These are phyloP conservation scores for Noccaea caerulescens DNA, from an alignment of 345 rosid species.

Conservation along the genomic window DNA sequence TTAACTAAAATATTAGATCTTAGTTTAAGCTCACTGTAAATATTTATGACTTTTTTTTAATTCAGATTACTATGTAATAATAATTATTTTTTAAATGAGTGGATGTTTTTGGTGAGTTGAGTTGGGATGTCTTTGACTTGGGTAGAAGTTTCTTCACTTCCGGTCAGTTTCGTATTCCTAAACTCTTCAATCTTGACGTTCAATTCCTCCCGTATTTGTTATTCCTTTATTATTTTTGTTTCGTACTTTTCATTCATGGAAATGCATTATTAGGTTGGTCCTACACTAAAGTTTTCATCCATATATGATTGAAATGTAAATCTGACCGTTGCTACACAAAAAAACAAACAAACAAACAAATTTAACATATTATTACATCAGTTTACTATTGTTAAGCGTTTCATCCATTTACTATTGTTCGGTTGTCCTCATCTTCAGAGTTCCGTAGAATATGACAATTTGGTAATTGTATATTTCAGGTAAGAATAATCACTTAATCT, in stretches of 20 bases:
- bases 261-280: constrained; percentile 22
- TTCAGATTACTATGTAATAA: no score
- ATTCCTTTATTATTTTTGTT: not conserved
- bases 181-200: constrained; percentile 3
- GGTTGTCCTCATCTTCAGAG: not conserved
- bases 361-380: not conserved
- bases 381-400: not conserved
- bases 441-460: constrained; percentile 4
- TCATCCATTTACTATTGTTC: not conserved
- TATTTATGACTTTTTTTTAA: no score
- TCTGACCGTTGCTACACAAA: not conserved
- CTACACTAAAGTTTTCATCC: constrained; percentile 15
- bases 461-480: not conserved
- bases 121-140: constrained; percentile 35
- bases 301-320: constrained; percentile 6
- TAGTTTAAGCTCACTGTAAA: no score
- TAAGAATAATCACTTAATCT: not conserved
- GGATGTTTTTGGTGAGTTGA: constrained; percentile 27
- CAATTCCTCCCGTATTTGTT: not conserved
- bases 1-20: no score
- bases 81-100: not conserved
- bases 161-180: constrained; percentile 4
- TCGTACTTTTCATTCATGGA: not conserved
- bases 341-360: not conserved
- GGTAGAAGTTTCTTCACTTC: constrained; percentile 27